phyloP scores from a whole-genome alignment of 148 eudicot species.

The Spergularia bocconei region DNA sequence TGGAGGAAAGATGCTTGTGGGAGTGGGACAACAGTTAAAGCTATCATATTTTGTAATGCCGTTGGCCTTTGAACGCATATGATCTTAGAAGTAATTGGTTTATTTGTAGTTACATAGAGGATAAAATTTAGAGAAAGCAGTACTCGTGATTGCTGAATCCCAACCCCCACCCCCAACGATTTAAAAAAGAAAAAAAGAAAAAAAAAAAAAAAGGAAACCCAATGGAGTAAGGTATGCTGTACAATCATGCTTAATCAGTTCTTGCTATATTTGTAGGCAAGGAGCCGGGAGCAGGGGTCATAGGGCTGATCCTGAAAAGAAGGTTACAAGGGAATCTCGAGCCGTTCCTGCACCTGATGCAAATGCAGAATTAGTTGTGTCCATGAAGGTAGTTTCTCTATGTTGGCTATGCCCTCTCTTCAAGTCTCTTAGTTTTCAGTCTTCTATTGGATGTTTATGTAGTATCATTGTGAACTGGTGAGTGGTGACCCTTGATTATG shows the following conservation, averaged over 20 bases:
- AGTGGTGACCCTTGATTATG: not conserved
- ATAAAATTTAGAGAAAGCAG: too few relatives aligned
- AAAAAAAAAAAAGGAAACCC: not conserved
- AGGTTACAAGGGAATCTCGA: slow-evolving; percentile 67
- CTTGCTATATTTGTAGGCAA: slow-evolving; percentile 48
- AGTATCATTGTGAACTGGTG: not conserved
- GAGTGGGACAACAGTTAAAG: too few relatives aligned
- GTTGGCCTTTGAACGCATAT: too few relatives aligned
- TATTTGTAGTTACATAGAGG: too few relatives aligned
- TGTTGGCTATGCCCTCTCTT: not conserved
- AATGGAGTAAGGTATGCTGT: not conserved
- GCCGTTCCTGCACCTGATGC: slow-evolving; percentile 94
- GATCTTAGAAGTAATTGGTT: too few relatives aligned
- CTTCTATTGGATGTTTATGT: slow-evolving; percentile 12
- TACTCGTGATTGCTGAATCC: too few relatives aligned
- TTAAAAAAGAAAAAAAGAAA: not conserved
- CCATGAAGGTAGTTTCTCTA: slow-evolving; percentile 67
- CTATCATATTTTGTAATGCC: too few relatives aligned
- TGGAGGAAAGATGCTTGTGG: too few relatives aligned
- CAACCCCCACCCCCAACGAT: not conserved
- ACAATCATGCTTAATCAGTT: slow-evolving; percentile 11
- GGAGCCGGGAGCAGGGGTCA: slow-evolving; percentile 50
- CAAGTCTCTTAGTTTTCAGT: not conserved
- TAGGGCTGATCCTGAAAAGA: slow-evolving; percentile 58
- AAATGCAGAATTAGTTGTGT: slow-evolving; percentile 75